Conservation (phyloP, 1,139 yeast genomes). For the Schizosaccharomyces versatilis region DNA sequence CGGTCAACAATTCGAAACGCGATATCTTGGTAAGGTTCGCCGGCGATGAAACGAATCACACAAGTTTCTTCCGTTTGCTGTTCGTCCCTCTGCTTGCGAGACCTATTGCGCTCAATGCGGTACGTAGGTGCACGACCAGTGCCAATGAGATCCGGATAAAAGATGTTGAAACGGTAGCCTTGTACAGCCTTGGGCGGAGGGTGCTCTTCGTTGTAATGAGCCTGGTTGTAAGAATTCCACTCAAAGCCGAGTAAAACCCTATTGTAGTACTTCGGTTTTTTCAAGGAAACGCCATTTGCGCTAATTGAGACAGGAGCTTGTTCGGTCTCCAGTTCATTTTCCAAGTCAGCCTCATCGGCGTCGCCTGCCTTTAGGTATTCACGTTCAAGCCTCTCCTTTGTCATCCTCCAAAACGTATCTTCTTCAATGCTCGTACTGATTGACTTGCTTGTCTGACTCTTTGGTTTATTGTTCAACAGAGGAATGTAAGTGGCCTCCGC, state of each 20-base stretch:
- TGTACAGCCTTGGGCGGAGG: constrained; percentile 23
- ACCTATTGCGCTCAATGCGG: constrained; percentile 15
- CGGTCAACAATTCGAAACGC: constrained; percentile 21
- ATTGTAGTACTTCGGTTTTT: constrained; percentile 18
- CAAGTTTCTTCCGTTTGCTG: constrained; percentile 15
- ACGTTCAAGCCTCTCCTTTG: constrained; percentile 9
- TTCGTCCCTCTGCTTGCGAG: constrained; percentile 7
- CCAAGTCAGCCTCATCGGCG: constrained; percentile 15
- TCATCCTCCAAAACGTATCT: constrained; percentile 2
- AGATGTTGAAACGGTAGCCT: constrained; percentile 22
- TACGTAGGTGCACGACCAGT: constrained; percentile 18
- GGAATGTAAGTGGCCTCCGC: not conserved
- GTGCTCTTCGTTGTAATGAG: constrained; percentile 19
- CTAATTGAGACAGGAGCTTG: not conserved
- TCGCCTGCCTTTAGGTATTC: constrained; percentile 11
- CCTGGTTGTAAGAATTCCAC: constrained; percentile 21
- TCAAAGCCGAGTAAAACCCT: constrained; percentile 20
- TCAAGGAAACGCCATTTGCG: constrained; percentile 11
- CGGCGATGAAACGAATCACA: constrained; percentile 19
- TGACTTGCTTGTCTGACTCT: too few species aligned
- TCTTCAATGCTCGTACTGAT: too few species aligned
- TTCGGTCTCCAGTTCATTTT: constrained; percentile 12
- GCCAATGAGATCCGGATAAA: constrained; percentile 19
- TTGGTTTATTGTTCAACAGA: too few species aligned
- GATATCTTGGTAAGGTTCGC: constrained; percentile 20